Evolutionary conservation across 768 basidiomycete species (phyloP), one percentile per base, ranked within the genome.

Genomic region (Auriscalpium vulgare): DNA sequence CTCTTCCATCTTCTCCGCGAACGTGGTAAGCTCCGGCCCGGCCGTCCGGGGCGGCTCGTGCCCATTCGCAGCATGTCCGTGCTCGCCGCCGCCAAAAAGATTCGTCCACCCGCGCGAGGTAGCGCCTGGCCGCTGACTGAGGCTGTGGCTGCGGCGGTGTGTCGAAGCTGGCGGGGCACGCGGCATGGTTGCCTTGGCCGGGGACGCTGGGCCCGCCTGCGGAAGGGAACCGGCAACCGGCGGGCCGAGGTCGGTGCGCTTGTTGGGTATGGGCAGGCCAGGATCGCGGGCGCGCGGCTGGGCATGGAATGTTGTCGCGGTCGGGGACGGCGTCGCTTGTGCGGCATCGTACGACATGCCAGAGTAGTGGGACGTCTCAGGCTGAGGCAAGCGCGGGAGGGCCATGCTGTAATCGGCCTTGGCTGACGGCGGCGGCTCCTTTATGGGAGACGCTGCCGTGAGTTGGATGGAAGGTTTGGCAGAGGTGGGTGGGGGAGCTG

Each of bases 341-440:
- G 73, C 61, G 4, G 75, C 70, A 19, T 91, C 88, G 64, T 93
- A 93, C 36, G 88, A 88, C 80, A 85, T 80, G 9, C 83, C 86
- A 14, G 88, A 88, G 64, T 84, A 88, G 66, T 93, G 91, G 0
- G 84, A 83, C 6, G 87, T 82, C 65, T 86, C 87, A 0, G 91
- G 91, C 2, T 87, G 81, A 34, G 91, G 91, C 13, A 93, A 75
- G 16, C 87, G 77, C 2, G 91, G 90, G 7, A 92, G 77, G 0
- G 85, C 82, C 84, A 94, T 91, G 60, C 80, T 86, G 67, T 92
- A 91, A 62, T 91, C 88, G 4, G 85, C 83, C 64, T 74, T 78
- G 14, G 69, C 64, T 16, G 71, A 62, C 50, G 67, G 67, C 4
- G 69, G 68, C 3, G 74, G 63, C 37, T 65, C 63, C 55, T 69